Evolutionary conservation across 257 asterid species (phyloP).

Genomic region (Salvia rosmarinus): DNA sequence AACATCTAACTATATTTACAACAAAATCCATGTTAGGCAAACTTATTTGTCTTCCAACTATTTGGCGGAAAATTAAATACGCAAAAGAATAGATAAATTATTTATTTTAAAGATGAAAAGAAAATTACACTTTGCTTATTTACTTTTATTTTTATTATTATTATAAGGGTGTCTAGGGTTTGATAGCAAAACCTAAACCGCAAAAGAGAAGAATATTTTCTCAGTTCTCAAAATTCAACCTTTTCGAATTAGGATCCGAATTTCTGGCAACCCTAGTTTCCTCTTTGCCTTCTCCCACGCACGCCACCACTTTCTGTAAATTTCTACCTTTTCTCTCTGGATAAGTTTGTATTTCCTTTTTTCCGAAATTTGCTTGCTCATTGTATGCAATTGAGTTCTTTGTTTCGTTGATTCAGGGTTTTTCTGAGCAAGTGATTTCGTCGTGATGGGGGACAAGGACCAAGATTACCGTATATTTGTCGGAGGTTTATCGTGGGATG

Average conservation of each 20-base stretch:
- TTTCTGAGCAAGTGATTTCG: slow-evolving; percentile 9
- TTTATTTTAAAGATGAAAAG: not conserved
- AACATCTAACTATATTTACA: too few relatives aligned
- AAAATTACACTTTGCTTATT: too few relatives aligned
- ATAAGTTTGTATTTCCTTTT: not conserved
- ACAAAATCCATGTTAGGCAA: too few relatives aligned
- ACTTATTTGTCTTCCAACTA: too few relatives aligned
- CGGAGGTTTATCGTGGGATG: slow-evolving; percentile 88
- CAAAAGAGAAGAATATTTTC: slow-evolving; percentile 8
- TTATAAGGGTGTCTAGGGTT: too few relatives aligned
- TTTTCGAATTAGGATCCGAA: slow-evolving; percentile 7
- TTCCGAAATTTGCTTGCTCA: not conserved
- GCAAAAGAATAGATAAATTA: not conserved
- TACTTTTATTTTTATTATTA: too few relatives aligned
- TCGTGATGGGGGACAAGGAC: slow-evolving; percentile 75
- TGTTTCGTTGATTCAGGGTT: slow-evolving; percentile 28
- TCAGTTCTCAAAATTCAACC: not conserved
- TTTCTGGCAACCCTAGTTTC: slow-evolving; percentile 33
- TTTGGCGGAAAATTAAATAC: not conserved
- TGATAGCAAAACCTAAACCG: slow-evolving; percentile 5
- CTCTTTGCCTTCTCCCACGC: not conserved
- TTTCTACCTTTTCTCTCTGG: not conserved
- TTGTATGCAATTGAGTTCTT: slow-evolving; percentile 13
- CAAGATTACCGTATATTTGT: slow-evolving; percentile 84
- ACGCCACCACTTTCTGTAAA: slow-evolving; percentile 9